Conservation (phyloP, 441 rosid species). For the Omphalea diandra region DNA sequence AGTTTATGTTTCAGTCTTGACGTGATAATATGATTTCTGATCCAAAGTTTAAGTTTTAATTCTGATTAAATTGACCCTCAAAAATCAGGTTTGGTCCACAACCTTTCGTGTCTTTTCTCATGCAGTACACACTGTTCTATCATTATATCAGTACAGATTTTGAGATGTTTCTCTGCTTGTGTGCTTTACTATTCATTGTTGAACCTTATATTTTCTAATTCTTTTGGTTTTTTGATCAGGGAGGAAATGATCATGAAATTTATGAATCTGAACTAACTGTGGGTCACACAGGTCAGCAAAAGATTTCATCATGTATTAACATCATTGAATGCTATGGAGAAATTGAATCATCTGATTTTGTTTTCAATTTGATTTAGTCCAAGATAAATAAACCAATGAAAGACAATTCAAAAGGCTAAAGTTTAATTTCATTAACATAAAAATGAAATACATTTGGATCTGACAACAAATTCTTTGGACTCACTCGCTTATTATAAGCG, state of each 20-base stretch:
- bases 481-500: neutral
- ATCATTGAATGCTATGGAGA: constrained; percentile 1
- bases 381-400: neutral
- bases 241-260: constrained; percentile 97
- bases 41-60: no score
- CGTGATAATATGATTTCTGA: neutral
- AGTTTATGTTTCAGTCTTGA: neutral
- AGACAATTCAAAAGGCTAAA: neutral
- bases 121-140: neutral
- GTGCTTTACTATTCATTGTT: neutral
- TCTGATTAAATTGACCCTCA: neutral
- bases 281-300: constrained; percentile 84
- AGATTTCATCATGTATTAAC: constrained; percentile 9
- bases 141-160: neutral
- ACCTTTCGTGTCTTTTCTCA: neutral
- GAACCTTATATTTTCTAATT: constrained; percentile 3
- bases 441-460: neutral
- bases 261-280: constrained; percentile 78
- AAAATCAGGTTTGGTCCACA: neutral
- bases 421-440: neutral
- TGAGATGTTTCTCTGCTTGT: neutral
- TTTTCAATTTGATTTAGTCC: neutral
- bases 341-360: neutral
- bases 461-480: neutral
- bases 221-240: constrained; percentile 46